phyloP scores from a whole-genome alignment of 2,329 filamentous ascomycete species.

The Whalleya microplaca region DNA sequence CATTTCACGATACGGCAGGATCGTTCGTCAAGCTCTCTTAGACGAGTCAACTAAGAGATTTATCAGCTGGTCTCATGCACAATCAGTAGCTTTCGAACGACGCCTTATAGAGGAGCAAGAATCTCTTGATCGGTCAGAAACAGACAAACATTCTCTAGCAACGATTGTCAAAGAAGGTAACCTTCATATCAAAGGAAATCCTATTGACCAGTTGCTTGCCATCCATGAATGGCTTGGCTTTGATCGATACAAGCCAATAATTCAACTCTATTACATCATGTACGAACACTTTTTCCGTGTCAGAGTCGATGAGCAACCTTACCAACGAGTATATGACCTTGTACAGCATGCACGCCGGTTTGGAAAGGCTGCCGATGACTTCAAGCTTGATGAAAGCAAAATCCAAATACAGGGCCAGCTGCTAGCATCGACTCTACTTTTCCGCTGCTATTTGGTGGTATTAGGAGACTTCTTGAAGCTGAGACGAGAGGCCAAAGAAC shows the following conservation, averaged over 20 bases:
- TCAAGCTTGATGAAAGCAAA: neutral
- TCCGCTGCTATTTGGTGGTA: conserved; percentile 19
- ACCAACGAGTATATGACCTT: conserved; percentile 2
- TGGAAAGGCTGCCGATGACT: neutral
- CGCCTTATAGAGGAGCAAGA: conserved; percentile 8
- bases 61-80: conserved; percentile 49
- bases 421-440: conserved; percentile 1
- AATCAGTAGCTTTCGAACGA: neutral
- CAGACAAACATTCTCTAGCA: neutral
- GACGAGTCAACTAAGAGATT: conserved; percentile 69
- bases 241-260: conserved; percentile 6
- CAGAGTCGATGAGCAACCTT: conserved; percentile 9
- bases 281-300: conserved; percentile 2
- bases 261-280: conserved; percentile 7
- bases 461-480: conserved; percentile 16
- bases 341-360: conserved; percentile 2
- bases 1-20: conserved; percentile 63
- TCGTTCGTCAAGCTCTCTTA: conserved; percentile 62
- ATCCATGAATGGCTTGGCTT: conserved; percentile 13
- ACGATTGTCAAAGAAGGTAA: neutral
- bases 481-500: conserved; percentile 15
- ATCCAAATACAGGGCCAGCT: conserved; percentile 14
- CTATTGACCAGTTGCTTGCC: conserved; percentile 6
- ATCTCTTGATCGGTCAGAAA: neutral
- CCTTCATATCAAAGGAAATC: neutral